phyloP scores from a whole-genome alignment of 192 early-diverging fungal genomes.

The Allomyces macrogynus region DNA sequence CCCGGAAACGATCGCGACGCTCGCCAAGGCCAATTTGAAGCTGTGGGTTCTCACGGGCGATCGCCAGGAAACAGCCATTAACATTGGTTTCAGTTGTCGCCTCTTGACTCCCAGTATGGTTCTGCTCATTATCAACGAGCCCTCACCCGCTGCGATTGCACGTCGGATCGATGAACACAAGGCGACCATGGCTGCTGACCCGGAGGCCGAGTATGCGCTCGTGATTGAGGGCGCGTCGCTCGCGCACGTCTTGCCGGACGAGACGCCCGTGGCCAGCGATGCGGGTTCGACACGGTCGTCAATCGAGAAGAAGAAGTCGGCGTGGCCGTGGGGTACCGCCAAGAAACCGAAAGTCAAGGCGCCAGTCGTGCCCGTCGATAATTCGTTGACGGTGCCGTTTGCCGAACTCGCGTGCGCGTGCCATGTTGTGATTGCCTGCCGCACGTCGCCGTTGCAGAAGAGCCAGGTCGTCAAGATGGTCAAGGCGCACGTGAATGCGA shows the following conservation, averaged over 20 bases:
- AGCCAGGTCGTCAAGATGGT: constrained; percentile 94
- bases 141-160: constrained; percentile 6
- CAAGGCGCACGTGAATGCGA: constrained; percentile 68
- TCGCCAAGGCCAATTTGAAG: constrained; percentile 20
- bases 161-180: constrained; percentile 11
- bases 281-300: no score
- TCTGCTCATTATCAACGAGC: constrained; percentile 16
- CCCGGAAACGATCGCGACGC: constrained; percentile 19
- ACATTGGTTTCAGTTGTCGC: constrained; percentile 21
- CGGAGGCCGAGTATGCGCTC: constrained; percentile 43
- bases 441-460: constrained; percentile 94
- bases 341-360: no score
- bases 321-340: no score
- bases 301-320: no score
- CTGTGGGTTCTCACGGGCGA: constrained; percentile 39
- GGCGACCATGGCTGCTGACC: constrained; percentile 9
- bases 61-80: constrained; percentile 34
- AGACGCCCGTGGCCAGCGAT: no score
- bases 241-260: constrained; percentile 17
- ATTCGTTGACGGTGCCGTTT: constrained; percentile 40
- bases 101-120: constrained; percentile 10
- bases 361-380: no score
- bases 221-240: constrained; percentile 90
- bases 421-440: constrained; percentile 91
- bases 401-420: constrained; percentile 79